Conservation (phyloP, 495 filamentous ascomycete species). For the Apiosordaria backusii region DNA sequence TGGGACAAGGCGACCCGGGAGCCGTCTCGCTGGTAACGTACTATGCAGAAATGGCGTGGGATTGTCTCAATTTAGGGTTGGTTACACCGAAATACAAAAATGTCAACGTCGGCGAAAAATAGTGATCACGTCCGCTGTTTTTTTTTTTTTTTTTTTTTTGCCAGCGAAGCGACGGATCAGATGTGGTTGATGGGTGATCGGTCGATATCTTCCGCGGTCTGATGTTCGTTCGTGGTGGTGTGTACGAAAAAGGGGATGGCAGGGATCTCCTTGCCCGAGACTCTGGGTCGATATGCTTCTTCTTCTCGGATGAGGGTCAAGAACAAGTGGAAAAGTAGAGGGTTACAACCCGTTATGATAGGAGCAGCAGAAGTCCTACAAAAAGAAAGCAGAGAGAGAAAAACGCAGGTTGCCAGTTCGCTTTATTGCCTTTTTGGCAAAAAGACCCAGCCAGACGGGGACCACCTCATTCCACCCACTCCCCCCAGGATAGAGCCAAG, state of each 20-base stretch:
- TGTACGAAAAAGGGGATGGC: not conserved
- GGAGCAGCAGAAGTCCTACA: not conserved
- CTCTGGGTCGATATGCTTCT: not conserved
- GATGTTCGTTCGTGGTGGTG: not conserved
- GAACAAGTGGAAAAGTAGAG: not conserved
- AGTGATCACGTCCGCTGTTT: not conserved
- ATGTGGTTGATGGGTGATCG: not conserved
- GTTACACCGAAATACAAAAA: conserved; percentile 1
- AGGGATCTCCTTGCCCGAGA: not conserved
- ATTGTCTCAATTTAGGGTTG: not conserved
- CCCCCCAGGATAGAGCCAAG: not conserved
- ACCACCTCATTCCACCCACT: not conserved
- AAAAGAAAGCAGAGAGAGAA: not conserved
- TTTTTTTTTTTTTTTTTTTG: not conserved
- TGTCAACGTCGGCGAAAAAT: not conserved
- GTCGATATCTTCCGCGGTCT: not conserved
- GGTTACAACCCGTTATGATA: not conserved
- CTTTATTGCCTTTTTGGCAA: not conserved
- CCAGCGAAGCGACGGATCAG: not conserved
- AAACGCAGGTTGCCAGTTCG: not conserved
- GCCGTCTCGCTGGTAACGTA: conserved; percentile 1
- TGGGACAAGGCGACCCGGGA: conserved; percentile 2
- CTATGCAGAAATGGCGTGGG: conserved; percentile 4
- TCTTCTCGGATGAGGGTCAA: not conserved
- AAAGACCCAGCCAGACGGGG: not conserved